phyloP scores from a whole-genome alignment of 345 rosid species.

The Corymbia maculata region DNA sequence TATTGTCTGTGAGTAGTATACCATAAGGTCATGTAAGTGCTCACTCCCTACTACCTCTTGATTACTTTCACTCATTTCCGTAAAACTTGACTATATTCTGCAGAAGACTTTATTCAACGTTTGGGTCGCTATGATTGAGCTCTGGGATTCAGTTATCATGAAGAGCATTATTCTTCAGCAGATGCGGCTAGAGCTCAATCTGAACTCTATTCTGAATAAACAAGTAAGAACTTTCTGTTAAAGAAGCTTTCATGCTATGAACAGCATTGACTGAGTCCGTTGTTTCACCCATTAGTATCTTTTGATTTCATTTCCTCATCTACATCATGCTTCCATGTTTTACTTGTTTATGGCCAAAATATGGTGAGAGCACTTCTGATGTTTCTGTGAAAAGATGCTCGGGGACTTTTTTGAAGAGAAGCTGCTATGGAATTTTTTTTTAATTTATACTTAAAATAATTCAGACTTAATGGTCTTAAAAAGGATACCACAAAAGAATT shows the following conservation, averaged over 20 bases:
- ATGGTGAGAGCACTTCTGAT: background rate
- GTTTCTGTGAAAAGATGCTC: background rate
- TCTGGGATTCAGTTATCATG: conserved; percentile 59
- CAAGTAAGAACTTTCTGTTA: conserved; percentile 35
- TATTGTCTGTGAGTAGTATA: background rate
- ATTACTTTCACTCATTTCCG: background rate
- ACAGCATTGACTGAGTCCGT: background rate
- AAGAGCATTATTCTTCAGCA: conserved; percentile 63
- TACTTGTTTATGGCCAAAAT: background rate
- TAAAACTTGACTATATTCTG: conserved; percentile 9
- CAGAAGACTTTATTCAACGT: conserved; percentile 73
- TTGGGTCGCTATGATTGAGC: conserved; percentile 49
- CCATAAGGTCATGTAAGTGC: background rate
- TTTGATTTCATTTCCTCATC: background rate
- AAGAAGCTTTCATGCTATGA: background rate
- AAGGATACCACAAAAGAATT: background rate
- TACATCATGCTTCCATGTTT: background rate
- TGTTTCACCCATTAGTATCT: background rate
- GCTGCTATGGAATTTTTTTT: background rate
- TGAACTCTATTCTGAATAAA: conserved; percentile 49
- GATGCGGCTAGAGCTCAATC: conserved; percentile 66
- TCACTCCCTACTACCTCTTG: background rate
- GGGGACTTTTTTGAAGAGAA: background rate
- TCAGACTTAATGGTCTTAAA: background rate
- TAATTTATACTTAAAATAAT: background rate